phyloP scores from a whole-genome alignment of 805 yeast genomes.

The Nakazawaea ernobii region DNA sequence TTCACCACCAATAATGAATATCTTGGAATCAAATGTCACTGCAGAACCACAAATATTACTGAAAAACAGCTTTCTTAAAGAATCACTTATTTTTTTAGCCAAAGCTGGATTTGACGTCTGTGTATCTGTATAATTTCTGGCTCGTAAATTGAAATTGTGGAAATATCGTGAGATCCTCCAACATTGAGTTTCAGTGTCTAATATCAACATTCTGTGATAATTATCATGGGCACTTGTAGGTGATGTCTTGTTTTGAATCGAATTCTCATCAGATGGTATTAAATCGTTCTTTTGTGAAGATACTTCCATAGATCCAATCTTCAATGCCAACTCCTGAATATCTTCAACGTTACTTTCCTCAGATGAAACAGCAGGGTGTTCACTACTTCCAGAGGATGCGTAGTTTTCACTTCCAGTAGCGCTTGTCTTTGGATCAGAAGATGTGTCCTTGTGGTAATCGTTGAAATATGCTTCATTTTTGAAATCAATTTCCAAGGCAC shows the following conservation, averaged over 20 bases:
- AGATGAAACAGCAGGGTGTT: neutral
- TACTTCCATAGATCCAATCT: neutral
- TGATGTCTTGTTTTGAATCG: neutral
- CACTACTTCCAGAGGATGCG: conserved; percentile 1
- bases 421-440: conserved; percentile 1
- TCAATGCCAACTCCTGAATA: conserved; percentile 5
- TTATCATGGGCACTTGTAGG: neutral
- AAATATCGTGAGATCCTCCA: conserved; percentile 7
- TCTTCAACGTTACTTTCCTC: conserved; percentile 4
- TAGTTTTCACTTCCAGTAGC: conserved; percentile 1
- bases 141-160: conserved; percentile 7
- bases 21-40: conserved; percentile 1
- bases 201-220: conserved; percentile 7
- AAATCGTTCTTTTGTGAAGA: neutral
- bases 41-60: conserved; percentile 11
- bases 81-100: neutral
- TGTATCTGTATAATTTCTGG: neutral
- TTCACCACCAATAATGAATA: conserved; percentile 11
- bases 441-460: conserved; percentile 8
- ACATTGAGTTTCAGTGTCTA: conserved; percentile 7
- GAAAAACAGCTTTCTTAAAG: conserved; percentile 8
- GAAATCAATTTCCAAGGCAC: conserved; percentile 10
- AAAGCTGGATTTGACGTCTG: neutral
- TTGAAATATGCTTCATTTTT: conserved; percentile 5
- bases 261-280: neutral